Percentiles rank a stretch among this genome's conserved stretches.
Conservation (phyloP, 2,329 filamentous ascomycete genomes). For the Niveomyces coronatus region DNA sequence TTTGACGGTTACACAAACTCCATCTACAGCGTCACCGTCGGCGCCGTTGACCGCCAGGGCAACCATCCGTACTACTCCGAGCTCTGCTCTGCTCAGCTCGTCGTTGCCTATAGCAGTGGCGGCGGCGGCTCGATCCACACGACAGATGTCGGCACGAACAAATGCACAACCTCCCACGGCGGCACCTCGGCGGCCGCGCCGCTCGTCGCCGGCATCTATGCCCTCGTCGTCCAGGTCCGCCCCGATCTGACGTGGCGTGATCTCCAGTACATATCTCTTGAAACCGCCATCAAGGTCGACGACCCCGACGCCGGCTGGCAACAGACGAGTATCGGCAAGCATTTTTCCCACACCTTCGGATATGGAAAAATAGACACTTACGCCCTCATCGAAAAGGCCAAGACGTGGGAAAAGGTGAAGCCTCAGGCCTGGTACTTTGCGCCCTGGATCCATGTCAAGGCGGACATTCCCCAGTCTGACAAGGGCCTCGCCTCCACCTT, state of each 20-base stretch:
- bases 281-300: slow-evolving; percentile 75
- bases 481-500: slow-evolving; percentile 71
- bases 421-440: slow-evolving; percentile 93
- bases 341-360: slow-evolving; percentile 89
- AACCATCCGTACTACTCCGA: slow-evolving; percentile 95
- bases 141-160: slow-evolving; percentile 79
- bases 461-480: slow-evolving; percentile 75
- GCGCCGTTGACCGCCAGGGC: slow-evolving; percentile 79
- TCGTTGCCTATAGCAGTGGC: slow-evolving; percentile 94
- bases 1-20: slow-evolving; percentile 99
- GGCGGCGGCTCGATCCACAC: slow-evolving; percentile 86
- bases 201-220: slow-evolving; percentile 83
- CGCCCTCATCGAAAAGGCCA: slow-evolving; percentile 73
- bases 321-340: slow-evolving; percentile 66
- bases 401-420: slow-evolving; percentile 79
- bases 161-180: slow-evolving; percentile 74
- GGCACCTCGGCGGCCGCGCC: slow-evolving; percentile 94
- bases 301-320: slow-evolving; percentile 65
- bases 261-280: slow-evolving; percentile 79
- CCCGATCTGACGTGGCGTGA: slow-evolving; percentile 90
- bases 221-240: slow-evolving; percentile 73
- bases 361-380: slow-evolving; percentile 93
- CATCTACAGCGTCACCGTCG: slow-evolving; percentile 96
- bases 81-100: slow-evolving; percentile 86
- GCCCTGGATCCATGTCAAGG: slow-evolving; percentile 85